Base-by-base conservation (phyloP, 169 alveolate species). In the Perkinsus olseni region DNA sequence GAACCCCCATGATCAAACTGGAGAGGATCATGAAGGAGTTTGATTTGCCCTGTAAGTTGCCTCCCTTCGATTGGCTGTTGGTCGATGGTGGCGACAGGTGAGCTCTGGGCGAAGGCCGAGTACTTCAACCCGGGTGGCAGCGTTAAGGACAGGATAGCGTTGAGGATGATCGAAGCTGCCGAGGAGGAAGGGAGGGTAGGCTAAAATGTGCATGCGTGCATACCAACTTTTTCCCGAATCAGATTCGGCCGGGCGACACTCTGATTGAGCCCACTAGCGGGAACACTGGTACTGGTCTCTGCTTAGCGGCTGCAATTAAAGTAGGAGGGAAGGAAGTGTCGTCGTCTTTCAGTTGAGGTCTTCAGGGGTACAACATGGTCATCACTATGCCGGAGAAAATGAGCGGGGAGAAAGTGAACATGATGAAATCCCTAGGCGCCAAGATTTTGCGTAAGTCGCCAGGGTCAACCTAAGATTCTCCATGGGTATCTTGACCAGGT, bases 181-280 rank as follows among this genome's bases (percentile, higher is more conserved):
- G 98, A 96, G 94, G 93, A 94, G 74, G 51, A 93, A 38, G 98
- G 98, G 24, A 94, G 94, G 93, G 92, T 97, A 50, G 92, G 95
- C 91, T 94, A 92, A 91, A 3, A 3, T 40, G 50, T 40, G 50
- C 50, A 40, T 40, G 50, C 11, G 50, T 40, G 50, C 34, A 62
- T 62, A 62, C 82, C 82, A 62, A 6, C 28, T 24, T 62, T 62
- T 24, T 28, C 8, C 17, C 82, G 17, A 24, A 62, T 62, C 82
- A 62, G 82, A 62, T 45, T 17, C 62, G 62, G 62, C 82, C 82
- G 1, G 97, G 96, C 38, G 96, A 95, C 48, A 96, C 96, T 21
- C 91, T 97, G 51, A 95, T 97, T 39, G 98, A 97, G 94, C 98
- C 98, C 37, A 97, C 98, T 17, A 93, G 96, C 92, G 98, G 98